Percentiles rank a stretch among this genome's conserved stretches.
Evolutionary conservation across 2,329 filamentous ascomycete species (phyloP).

Genomic region (Rutstroemia sp.): DNA sequence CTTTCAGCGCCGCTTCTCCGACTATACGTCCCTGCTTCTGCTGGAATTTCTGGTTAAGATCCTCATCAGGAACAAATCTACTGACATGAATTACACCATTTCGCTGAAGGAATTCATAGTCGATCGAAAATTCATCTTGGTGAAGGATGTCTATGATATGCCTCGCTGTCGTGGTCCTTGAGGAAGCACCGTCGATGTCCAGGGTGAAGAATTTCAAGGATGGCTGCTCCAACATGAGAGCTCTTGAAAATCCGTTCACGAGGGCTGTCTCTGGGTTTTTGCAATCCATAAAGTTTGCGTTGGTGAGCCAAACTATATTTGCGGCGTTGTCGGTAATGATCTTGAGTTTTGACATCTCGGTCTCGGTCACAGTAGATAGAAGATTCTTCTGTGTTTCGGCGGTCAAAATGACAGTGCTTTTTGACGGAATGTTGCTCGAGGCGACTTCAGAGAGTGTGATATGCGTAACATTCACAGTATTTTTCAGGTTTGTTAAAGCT

Average conservation of each 20-base stretch:
- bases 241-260: conserved; percentile 2
- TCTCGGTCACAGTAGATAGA: background rate
- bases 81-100: conserved; percentile 8
- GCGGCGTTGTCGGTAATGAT: background rate
- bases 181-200: conserved; percentile 1
- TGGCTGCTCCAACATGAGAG: conserved; percentile 9
- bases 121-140: background rate
- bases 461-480: background rate
- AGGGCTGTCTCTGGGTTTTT: background rate
- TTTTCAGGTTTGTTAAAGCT: background rate
- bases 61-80: conserved; percentile 8
- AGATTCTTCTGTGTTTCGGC: background rate
- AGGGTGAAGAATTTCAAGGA: conserved; percentile 7
- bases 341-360: background rate
- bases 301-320: conserved; percentile 6
- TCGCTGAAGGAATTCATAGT: conserved; percentile 2
- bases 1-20: background rate
- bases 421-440: background rate
- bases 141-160: background rate
- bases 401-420: background rate
- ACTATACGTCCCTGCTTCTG: conserved; percentile 10
- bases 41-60: conserved; percentile 2
- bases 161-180: background rate
- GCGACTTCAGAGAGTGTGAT: background rate
- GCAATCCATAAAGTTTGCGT: background rate